Conservation (phyloP, 2,329 filamentous ascomycete species). For the Annulohypoxylon truncatum region DNA sequence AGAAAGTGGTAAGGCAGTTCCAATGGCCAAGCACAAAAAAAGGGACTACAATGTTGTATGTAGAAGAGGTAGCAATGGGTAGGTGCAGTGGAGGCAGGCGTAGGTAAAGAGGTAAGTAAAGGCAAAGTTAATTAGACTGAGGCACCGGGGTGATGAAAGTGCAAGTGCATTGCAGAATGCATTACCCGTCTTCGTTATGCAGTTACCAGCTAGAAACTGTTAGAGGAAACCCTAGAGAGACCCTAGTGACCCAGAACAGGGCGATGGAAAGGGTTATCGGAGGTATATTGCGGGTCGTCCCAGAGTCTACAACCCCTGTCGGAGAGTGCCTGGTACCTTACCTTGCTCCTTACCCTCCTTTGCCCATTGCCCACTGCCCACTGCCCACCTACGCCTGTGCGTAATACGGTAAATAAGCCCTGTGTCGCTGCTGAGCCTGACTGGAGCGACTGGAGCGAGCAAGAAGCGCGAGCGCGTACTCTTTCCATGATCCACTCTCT, state of each 20-base stretch:
- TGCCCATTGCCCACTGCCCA: neutral
- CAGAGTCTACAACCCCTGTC: conserved; percentile 27
- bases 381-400: conserved; percentile 24
- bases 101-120: conserved; percentile 5
- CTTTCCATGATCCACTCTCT: neutral
- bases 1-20: conserved; percentile 16
- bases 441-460: neutral
- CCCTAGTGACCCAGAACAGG: neutral
- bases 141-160: conserved; percentile 29
- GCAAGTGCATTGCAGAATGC: conserved; percentile 33
- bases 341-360: conserved; percentile 26
- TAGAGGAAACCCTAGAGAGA: conserved; percentile 1
- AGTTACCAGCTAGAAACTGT: conserved; percentile 28
- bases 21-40: conserved; percentile 22
- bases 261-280: conserved; percentile 27
- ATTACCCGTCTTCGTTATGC: conserved; percentile 26
- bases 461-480: conserved; percentile 13
- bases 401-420: conserved; percentile 34
- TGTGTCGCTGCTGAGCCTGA: neutral
- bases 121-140: conserved; percentile 29
- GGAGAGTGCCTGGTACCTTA: conserved; percentile 33
- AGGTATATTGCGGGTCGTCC: conserved; percentile 35
- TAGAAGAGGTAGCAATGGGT: conserved; percentile 21
- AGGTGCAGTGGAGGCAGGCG: conserved; percentile 10
- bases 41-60: conserved; percentile 4